Evolutionary conservation across 2,329 filamentous ascomycete species (phyloP).

Genomic region (Fusarium pilosicola): DNA sequence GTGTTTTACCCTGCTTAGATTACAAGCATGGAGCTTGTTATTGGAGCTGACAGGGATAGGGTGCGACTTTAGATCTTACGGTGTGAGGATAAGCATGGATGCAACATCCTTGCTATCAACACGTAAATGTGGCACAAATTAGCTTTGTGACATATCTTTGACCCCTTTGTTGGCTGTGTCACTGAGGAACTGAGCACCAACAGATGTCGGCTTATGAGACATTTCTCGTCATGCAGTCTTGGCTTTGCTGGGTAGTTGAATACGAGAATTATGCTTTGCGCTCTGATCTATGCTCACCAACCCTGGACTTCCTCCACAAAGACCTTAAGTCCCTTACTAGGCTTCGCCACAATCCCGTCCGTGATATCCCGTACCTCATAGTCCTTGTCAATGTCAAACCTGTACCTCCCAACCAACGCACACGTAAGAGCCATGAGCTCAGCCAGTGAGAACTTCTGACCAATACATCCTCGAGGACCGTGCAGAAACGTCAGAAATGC

Average conservation of each 20-base stretch:
- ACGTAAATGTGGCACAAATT: not conserved
- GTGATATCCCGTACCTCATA: slow-evolving; percentile 34
- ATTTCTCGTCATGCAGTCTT: not conserved
- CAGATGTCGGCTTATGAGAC: not conserved
- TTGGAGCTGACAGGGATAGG: not conserved
- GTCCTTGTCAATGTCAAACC: slow-evolving; percentile 24
- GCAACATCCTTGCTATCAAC: not conserved
- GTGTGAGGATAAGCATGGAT: slow-evolving; percentile 1
- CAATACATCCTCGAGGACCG: slow-evolving; percentile 46
- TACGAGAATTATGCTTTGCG: not conserved
- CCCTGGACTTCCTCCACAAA: slow-evolving; percentile 9
- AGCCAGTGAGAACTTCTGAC: slow-evolving; percentile 38
- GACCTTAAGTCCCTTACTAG: slow-evolving; percentile 16
- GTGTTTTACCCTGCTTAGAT: not conserved
- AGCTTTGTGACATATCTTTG: not conserved
- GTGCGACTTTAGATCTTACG: slow-evolving; percentile 16
- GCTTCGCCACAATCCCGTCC: slow-evolving; percentile 36
- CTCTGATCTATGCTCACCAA: slow-evolving; percentile 7
- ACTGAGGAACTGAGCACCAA: too few species aligned
- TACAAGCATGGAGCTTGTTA: not conserved
- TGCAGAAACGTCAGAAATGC: slow-evolving; percentile 82
- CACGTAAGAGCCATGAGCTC: slow-evolving; percentile 37
- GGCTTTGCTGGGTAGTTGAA: not conserved
- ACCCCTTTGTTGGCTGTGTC: not conserved
- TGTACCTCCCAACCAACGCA: slow-evolving; percentile 29